These are phyloP conservation scores for Catharanthus roseus DNA, from an alignment of 257 asterid species.

Conservation along the genomic window DNA sequence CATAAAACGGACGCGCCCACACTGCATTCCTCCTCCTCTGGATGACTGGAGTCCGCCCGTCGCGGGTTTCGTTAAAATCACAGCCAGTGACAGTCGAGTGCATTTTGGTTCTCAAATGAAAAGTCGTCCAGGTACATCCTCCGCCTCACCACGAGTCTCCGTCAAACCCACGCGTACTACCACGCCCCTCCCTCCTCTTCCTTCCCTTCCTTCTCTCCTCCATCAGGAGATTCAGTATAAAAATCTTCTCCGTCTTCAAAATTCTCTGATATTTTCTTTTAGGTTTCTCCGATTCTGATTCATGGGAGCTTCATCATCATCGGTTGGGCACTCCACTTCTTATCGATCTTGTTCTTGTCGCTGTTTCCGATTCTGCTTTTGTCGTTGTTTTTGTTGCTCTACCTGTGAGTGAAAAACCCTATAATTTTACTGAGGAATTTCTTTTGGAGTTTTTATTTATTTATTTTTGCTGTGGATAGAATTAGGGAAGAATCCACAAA, in stretches of 20 bases:
- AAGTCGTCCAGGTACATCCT: constrained; percentile 33
- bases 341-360: constrained; percentile 8
- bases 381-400: constrained; percentile 3
- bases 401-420: constrained; percentile 7
- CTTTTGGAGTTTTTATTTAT: too few species aligned
- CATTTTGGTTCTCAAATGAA: neutral
- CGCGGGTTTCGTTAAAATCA: constrained; percentile 4
- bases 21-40: neutral
- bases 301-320: constrained; percentile 3
- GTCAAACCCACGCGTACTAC: constrained; percentile 33
- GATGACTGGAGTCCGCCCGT: neutral
- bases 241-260: neutral
- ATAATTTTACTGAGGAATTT: neutral
- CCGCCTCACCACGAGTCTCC: constrained; percentile 26
- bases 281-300: neutral
- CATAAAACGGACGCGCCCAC: too few species aligned
- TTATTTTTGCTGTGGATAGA: constrained; percentile 19
- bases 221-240: too few species aligned
- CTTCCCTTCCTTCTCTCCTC: neutral
- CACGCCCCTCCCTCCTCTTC: constrained; percentile 13
- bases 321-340: neutral
- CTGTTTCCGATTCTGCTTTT: neutral
- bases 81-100: neutral
- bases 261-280: constrained; percentile 11
- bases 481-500: neutral